Evolutionary conservation across 768 basidiomycete species (phyloP), one percentile per base, ranked within the genome.

Genomic region (Psilocybe sp.): DNA sequence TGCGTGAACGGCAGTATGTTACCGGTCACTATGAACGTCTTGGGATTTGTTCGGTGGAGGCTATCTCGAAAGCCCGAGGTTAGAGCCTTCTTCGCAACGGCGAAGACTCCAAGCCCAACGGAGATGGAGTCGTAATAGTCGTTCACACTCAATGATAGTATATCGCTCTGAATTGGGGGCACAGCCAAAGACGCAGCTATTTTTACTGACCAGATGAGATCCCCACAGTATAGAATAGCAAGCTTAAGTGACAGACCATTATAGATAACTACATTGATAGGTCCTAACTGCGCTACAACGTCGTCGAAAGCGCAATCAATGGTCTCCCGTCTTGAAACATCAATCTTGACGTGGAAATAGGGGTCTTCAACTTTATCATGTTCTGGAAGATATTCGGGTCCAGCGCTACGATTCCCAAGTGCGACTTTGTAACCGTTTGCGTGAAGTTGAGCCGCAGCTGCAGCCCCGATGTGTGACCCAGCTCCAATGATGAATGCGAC

Each of bases 241-340:
- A 59, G 15, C 18, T 44, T 54, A 37, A n/a, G 23, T 28, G 42
- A 46, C 36, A 52, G 63, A 52, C 77, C 76, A 50, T 78, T 79
- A 54, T 71, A 77, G 35, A 77, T 61, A 5, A 80, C 75, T 39
- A 77, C 61, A 40, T 74, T 76, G 4, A 77, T 56, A 11, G 68
- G 61, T 6, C 75, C 78, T 42, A 78, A 69, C 10, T 63, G 59
- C 38, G 61, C 58, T 19, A 67, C 54, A 11, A 73, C 69, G 34
- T 53, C 44, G n/a, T 61, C 61, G 54, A 79, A 78, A 1, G 70
- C 74, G 0, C 54, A 44, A 19, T 48, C 53, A 41, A 77, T 66
- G 16, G 71, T 69, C 14, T 57, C 59, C 0, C 57, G 60, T 23
- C 60, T 51, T 18, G 59, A 61, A 18, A 71, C 70, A 47, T 80